Base-by-base conservation (phyloP, 2,329 filamentous ascomycete genomes). In the Fusarium pininemorale region DNA sequence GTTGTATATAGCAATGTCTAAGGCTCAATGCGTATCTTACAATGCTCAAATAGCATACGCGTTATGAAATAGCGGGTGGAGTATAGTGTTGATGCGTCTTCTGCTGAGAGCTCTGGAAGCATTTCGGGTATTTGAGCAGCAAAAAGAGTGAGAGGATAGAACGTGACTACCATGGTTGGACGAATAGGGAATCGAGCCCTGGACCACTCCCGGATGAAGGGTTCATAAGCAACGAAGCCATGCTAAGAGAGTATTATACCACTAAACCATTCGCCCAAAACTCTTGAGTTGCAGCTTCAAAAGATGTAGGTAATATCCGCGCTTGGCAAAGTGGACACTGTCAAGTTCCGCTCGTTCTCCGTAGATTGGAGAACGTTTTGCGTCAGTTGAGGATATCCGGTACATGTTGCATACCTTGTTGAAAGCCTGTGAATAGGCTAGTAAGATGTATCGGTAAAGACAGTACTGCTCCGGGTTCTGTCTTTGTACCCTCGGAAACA, bases 201-300 rank as follows among this genome's bases (percentile, higher is more conserved):
- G 74, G 74, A 74, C 66, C 58, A 69, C 67, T 70, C 67, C 67
- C 66, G 57, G 39, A 47, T 45, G 15, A 28, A 20, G 32, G 13
- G 20, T 22, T 50, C 24, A 14, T 32, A 42, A 41, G 37, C 30
- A 59, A 58, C 30, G 53, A 70, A 70, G 18, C 32, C 41, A 68
- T 76, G 75, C 75, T 76, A 77, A 77, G 71, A 68, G 75, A 77
- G 75, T 77, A 77, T 77, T 77, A 75, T 76, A 75, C 69, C 75
- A 77, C 75, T 75, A 78, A 78, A 76, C 74, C 73, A 78, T 78
- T 78, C 76, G 74, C 76, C 76, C 74, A 38, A 48, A 55, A 63
- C 65, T 71, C 37, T 55, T 68, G 44, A 47, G 8, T 42, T n/a
- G 1, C 4, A 2, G 2, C 20, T 24, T 37, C 58, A 39, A 56